These are phyloP conservation scores for Catunica adiposa DNA, from an alignment of 2,329 filamentous ascomycete genomes.

Conservation along the genomic window DNA sequence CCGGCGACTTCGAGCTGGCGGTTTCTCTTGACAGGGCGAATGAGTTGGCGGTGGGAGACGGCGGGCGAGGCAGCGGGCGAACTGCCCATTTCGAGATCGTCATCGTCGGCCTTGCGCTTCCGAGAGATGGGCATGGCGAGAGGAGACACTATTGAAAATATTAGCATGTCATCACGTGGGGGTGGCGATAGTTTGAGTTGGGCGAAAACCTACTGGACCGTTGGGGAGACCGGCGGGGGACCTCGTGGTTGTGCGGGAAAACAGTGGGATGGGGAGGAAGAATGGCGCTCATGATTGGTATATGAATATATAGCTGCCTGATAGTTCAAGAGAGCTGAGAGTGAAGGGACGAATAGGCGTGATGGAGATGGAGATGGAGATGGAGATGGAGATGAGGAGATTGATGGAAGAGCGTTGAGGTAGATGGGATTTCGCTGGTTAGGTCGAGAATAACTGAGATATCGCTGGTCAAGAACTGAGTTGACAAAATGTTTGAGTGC, in stretches of 20 bases:
- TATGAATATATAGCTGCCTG: neutral
- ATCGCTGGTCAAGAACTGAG: neutral
- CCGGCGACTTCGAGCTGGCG: conserved; percentile 47
- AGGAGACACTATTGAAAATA: conserved; percentile 22
- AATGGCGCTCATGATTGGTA: conserved; percentile 43
- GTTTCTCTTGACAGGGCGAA: conserved; percentile 46
- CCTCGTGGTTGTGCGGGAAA: conserved; percentile 44
- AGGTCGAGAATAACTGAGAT: neutral
- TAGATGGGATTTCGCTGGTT: neutral
- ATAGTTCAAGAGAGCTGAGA: no score
- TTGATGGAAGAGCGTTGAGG: neutral
- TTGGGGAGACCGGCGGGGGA: conserved; percentile 35
- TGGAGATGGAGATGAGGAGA: neutral
- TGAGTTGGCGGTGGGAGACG: conserved; percentile 49
- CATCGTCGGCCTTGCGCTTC: conserved; percentile 78
- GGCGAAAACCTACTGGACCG: conserved; percentile 33
- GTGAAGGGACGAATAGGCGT: neutral
- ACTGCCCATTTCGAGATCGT: conserved; percentile 80
- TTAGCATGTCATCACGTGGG: neutral
- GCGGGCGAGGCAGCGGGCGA: conserved; percentile 74
- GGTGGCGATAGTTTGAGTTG: neutral
- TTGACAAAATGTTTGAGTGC: neutral
- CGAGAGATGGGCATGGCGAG: conserved; percentile 34
- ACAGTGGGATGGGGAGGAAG: conserved; percentile 36
- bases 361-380: conserved; percentile 1